A percentile compares a stretch with the other conserved stretches of the same genome.
These are phyloP conservation scores for Oenanthe sinensis DNA, from an alignment of 129 eudicot genomes.

Conservation along the genomic window DNA sequence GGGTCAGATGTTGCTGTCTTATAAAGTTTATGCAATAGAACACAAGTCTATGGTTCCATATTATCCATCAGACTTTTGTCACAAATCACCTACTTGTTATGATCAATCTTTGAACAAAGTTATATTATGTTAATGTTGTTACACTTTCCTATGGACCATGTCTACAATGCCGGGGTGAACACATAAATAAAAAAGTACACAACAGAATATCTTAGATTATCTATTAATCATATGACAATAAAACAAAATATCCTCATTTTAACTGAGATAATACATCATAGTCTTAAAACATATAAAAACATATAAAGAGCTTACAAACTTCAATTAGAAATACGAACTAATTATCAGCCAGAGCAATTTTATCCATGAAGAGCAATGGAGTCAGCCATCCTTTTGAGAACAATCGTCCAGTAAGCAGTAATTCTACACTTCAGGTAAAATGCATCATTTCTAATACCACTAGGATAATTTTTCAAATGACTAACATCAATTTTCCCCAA, in stretches of 20 bases:
- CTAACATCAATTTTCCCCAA: neutral
- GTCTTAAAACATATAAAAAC: too few species aligned
- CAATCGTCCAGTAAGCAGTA: conserved; percentile 1
- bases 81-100: too few species aligned
- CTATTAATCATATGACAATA: neutral
- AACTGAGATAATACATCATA: neutral
- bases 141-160: too few species aligned
- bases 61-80: too few species aligned
- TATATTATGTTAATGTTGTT: too few species aligned
- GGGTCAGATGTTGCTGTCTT: too few species aligned
- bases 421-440: neutral
- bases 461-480: neutral
- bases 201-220: neutral
- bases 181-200: too few species aligned
- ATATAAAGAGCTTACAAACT: neutral
- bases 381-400: conserved; percentile 1
- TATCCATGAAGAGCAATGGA: neutral
- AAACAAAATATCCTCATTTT: neutral
- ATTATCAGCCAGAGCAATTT: neutral
- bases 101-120: too few species aligned
- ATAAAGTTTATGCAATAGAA: too few species aligned
- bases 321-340: neutral
- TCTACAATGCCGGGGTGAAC: too few species aligned
- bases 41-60: too few species aligned
- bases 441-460: neutral